Base-by-base conservation (phyloP, 1,139 yeast genomes). In the Suhomyces taliae region DNA sequence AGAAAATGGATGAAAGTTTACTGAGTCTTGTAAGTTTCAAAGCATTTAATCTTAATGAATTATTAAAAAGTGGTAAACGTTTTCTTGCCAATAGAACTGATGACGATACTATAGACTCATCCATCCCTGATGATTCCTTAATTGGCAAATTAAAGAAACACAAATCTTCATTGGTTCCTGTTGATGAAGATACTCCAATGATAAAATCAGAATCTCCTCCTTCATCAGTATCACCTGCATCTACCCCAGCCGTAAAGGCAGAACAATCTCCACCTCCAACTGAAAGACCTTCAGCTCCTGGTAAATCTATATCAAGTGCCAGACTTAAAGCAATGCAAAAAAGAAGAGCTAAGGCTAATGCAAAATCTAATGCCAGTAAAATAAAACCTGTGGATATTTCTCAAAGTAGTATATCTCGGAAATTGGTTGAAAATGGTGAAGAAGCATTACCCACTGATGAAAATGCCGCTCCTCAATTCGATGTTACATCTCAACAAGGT, bases 301-400 rank as follows among this genome's bases (percentile, higher is more conserved):
- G 40, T 2, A 52, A 68, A 37, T 64, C 69, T 7, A 75, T 71
- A 12, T 70, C 77, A 38, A 86, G 88, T 49, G 97, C 99, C 0
- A 77, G 98, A 62, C 78, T 90, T 70, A 81, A 90, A 53, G 97
- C 97, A 3, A 85, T 93, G 87, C 97, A 96, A 35, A 88, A 89
- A 60, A 79, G 99, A 58, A 83, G 87, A 60, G 96, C 97, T 1
- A 90, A 90, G 62, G 85, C 82, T 48, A 87, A 82, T 53, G 93
- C 93, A 9, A 86, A 85, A 58, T 71, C 82, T 9, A 77, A 77
- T 24, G 68, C 81, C 8, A 71, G 69, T 48, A 84, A 79, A 50
- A 60, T 67, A 6, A 68, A 79, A 57, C 76, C 88, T 0, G 85
- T 90, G 0, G 97, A 91, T 63, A 70, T 90, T 11, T 84, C 95